Percentiles rank a stretch among this genome's conserved stretches.
Evolutionary conservation across 805 yeast genomes (phyloP).

Genomic region (Ogataea parapolymorpha): DNA sequence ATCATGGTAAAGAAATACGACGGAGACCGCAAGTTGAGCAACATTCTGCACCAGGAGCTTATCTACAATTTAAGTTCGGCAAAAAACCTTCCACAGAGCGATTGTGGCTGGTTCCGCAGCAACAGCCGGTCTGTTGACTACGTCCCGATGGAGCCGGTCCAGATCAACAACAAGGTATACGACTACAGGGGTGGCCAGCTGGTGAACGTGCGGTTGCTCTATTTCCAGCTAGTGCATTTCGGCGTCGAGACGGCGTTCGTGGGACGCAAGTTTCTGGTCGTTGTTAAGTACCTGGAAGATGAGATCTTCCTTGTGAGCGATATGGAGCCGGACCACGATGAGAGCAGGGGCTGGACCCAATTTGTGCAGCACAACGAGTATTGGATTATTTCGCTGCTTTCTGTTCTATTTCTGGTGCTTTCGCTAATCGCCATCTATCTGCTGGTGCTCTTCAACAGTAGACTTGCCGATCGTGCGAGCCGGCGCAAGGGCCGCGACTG

Average conservation of each 20-base stretch:
- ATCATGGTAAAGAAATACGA: constrained; percentile 19
- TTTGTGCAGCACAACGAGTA: constrained; percentile 12
- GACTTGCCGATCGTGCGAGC: constrained; percentile 2
- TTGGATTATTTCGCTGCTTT: constrained; percentile 10
- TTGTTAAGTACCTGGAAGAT: constrained; percentile 10
- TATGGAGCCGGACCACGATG: constrained; percentile 1
- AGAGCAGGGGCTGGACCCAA: constrained; percentile 5
- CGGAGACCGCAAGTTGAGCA: constrained; percentile 7
- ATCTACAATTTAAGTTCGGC: constrained; percentile 10
- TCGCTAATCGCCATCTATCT: constrained; percentile 6
- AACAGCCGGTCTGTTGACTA: not conserved
- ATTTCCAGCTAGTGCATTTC: constrained; percentile 11
- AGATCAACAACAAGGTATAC: constrained; percentile 14
- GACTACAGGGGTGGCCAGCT: constrained; percentile 17
- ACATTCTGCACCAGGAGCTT: constrained; percentile 19
- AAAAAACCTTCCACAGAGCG: not conserved
- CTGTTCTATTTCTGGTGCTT: constrained; percentile 10
- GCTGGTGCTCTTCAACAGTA: constrained; percentile 6
- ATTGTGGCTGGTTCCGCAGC: constrained; percentile 1
- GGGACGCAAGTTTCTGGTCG: constrained; percentile 6
- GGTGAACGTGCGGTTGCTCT: constrained; percentile 15
- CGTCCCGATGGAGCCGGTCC: constrained; percentile 9
- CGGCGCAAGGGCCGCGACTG: constrained; percentile 2
- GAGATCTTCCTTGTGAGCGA: constrained; percentile 14
- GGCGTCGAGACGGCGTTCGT: constrained; percentile 7